phyloP scores from a whole-genome alignment of 495 filamentous ascomycete species.

The Penicillium bovifimosum region DNA sequence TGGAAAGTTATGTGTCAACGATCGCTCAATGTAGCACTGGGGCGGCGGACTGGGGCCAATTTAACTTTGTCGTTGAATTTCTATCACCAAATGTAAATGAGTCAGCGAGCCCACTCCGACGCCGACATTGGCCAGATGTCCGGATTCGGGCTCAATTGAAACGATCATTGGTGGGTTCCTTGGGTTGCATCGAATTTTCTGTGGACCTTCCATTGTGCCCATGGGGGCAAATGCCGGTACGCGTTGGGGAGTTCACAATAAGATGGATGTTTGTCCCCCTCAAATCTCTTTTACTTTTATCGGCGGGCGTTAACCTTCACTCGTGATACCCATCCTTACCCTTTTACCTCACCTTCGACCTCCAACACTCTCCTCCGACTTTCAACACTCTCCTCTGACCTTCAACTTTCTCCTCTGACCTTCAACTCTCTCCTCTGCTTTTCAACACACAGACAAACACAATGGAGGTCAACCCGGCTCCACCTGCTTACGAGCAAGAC shows the following conservation, averaged over 20 bases:
- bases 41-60: background rate
- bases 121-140: background rate
- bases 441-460: constrained; percentile 7
- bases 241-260: constrained; percentile 1
- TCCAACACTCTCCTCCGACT: background rate
- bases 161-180: background rate
- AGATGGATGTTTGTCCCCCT: background rate
- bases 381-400: background rate
- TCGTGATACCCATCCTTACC: background rate
- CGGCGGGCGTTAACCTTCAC: background rate
- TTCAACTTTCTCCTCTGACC: background rate
- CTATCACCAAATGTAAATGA: constrained; percentile 6
- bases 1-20: background rate
- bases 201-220: constrained; percentile 1
- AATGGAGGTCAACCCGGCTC: constrained; percentile 20
- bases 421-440: background rate
- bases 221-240: background rate
- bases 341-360: no score
- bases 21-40: background rate
- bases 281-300: background rate
- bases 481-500: constrained; percentile 19
- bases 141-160: constrained; percentile 2
- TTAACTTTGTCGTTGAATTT: background rate
- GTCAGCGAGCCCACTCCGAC: background rate
- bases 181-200: constrained; percentile 3